Evolutionary conservation across 2,329 filamentous ascomycete species (phyloP).

Genomic region (Scedosporium apiospermum): DNA sequence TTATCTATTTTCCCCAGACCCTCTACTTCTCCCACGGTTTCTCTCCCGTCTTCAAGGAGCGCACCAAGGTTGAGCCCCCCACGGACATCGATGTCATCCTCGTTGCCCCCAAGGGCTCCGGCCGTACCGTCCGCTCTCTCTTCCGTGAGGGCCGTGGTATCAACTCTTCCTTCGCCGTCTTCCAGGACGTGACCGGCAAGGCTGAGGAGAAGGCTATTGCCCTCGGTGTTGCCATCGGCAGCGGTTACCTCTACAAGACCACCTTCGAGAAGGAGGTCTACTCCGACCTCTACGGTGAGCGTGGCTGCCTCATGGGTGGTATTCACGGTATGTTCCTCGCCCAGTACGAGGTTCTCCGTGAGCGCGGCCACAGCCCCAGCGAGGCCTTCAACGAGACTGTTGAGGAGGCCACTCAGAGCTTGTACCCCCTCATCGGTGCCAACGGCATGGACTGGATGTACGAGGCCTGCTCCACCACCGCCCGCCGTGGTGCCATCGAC

Average conservation of each 20-base stretch:
- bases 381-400: conserved; percentile 99
- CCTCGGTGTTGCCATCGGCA: conserved; percentile 92
- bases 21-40: conserved; percentile 99
- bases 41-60: conserved; percentile 99
- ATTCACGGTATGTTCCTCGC: conserved; percentile 99
- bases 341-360: conserved; percentile 99
- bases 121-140: conserved; percentile 94
- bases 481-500: conserved; percentile 96
- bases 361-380: conserved; percentile 92
- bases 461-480: conserved; percentile 97
- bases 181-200: conserved; percentile 95
- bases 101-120: conserved; percentile 97
- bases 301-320: conserved; percentile 98
- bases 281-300: conserved; percentile 99
- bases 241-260: conserved; percentile 99
- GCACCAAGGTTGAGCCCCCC: conserved; percentile 97
- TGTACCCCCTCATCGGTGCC: conserved; percentile 94
- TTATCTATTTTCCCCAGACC: conserved; percentile 48
- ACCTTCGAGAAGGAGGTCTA: conserved; percentile 99
- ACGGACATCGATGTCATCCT: conserved; percentile 97
- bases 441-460: conserved; percentile 99
- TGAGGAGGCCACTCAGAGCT: conserved; percentile 95
- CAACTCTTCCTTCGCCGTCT: conserved; percentile 98
- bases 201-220: conserved; percentile 97
- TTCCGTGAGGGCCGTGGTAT: conserved; percentile 99